Base-by-base conservation (phyloP, 2,329 filamentous ascomycete genomes). In the Claviceps humidiphila region DNA sequence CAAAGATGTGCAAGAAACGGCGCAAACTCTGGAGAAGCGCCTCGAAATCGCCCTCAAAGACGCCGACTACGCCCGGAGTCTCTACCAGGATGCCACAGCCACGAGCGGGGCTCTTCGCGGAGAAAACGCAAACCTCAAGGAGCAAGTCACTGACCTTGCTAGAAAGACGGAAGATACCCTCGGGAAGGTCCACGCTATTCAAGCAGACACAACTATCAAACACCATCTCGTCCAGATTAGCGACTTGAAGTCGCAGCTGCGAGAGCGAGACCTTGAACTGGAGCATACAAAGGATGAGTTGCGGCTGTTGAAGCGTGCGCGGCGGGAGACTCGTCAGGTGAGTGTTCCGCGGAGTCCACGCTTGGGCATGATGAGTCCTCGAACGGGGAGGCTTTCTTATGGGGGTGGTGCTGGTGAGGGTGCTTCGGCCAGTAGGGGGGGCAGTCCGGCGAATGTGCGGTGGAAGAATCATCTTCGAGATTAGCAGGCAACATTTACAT, bases 301-400 rank as follows among this genome's bases (percentile, higher is more conserved):
- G 26, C 68, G 68, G 7, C 54, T 64, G 42, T 60, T 74, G 42
- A 74, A 71, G 58, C 76, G 70, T 54, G 71, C 70, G 17, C 72
- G 78, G 5, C 69, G 78, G 46, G 77, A 80, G 62, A 81, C 78
- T 3, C 67, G 78, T 39, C 73, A 76, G 59, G 70, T 66, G 50
- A 81, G 77, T 57, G 76, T 79, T 22, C 78, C 78, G 49, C 74
- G 75, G 22, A 81, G 77, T 59, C 78, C 78, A n/a, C 71, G 75
- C 6, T 67, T 74, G 56, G 69, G 71, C 37, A 66, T 78, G 50
- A 74, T 78, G 67, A 80, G 77, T 55, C 77, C 77, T 2, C 67
- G 65, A n/a, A 51, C 61, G 5, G 61, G 58, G 11, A 62, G 63
- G 37, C 59, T 53, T n/a, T 64, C 42, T 17, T 26, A 52, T 41